phyloP scores from a whole-genome alignment of 306 rosid genomes.

The Neltuma alba region DNA sequence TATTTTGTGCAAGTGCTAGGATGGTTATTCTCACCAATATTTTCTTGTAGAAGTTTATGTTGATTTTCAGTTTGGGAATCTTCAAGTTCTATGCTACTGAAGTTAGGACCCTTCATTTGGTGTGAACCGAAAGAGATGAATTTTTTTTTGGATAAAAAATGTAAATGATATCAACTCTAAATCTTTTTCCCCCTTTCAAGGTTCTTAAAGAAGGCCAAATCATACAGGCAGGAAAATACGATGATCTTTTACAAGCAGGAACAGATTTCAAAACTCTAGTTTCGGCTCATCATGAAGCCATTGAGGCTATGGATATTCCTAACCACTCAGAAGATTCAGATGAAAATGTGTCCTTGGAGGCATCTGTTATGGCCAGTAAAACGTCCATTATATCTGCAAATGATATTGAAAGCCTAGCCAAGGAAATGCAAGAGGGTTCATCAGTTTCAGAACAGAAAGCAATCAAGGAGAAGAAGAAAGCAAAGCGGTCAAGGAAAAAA shows the following conservation, averaged over 20 bases:
- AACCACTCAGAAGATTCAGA: slow-evolving; percentile 90
- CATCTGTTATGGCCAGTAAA: slow-evolving; percentile 51
- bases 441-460: slow-evolving; percentile 73
- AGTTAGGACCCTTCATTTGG: slow-evolving; percentile 16
- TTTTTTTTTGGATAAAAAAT: background rate
- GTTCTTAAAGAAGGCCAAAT: slow-evolving; percentile 90
- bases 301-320: slow-evolving; percentile 98
- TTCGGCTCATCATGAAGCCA: slow-evolving; percentile 97
- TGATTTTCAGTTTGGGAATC: slow-evolving; percentile 6
- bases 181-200: slow-evolving; percentile 46
- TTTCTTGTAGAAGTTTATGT: background rate
- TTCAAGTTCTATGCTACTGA: slow-evolving; percentile 12
- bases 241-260: slow-evolving; percentile 95
- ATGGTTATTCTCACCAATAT: slow-evolving; percentile 4
- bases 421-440: slow-evolving; percentile 86
- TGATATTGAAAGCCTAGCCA: slow-evolving; percentile 69
- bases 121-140: slow-evolving; percentile 26
- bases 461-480: slow-evolving; percentile 89
- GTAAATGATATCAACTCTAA: slow-evolving; percentile 26
- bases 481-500: slow-evolving; percentile 79
- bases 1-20: slow-evolving; percentile 10
- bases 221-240: slow-evolving; percentile 96
- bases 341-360: slow-evolving; percentile 62
- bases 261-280: slow-evolving; percentile 92
- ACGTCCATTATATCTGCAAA: slow-evolving; percentile 50